Evolutionary conservation across 1,284 basidiomycete species (phyloP), one percentile per base, ranked within the genome.

Genomic region (Boletus austroedulis): DNA sequence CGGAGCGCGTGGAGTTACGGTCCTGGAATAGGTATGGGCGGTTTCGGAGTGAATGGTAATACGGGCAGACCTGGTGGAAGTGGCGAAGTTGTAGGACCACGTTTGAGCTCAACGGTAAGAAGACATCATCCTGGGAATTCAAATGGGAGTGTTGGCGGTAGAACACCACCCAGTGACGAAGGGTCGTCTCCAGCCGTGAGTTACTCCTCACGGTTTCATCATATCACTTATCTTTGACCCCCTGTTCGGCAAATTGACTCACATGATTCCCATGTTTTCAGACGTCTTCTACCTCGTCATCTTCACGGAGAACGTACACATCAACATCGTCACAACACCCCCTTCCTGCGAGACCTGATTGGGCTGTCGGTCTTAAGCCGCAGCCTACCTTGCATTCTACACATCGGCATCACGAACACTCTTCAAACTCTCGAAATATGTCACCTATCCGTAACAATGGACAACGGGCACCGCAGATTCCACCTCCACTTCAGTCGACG

Each of bases 321-420:
- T 89, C 88, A 28, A 74, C 83, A 1, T 87, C 88, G 3, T 87
- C 86, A 34, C 83, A 87, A 65, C 90, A 92, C 67, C 90, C 90
- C 26, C 78, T 92, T 47, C 90, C 90, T 12, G 76, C 89, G 5
- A 80, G 90, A 57, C 90, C 90, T 41, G 90, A 92, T 68, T 92
- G 90, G 90, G 90, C 90, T 24, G 88, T 92, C 14, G 89, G 89
- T 10, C 76, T 92, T 36, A 88, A 86, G 68, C 82, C 89, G 0
- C 84, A 88, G 61, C 82, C 85, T 44, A 85, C 82, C 14, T 71
- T 86, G 44, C 82, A 84, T 62, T 63, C 79, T 48, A 73, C 78
- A 2, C 73, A 76, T 48, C 77, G 80, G 31, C 80, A 82, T 64
- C 80, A 80, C 59, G 70, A 72, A 34, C 69, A 73, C 55, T 49